phyloP scores from a whole-genome alignment of 1,284 basidiomycete genomes.

The Ceratobasidium sp. region DNA sequence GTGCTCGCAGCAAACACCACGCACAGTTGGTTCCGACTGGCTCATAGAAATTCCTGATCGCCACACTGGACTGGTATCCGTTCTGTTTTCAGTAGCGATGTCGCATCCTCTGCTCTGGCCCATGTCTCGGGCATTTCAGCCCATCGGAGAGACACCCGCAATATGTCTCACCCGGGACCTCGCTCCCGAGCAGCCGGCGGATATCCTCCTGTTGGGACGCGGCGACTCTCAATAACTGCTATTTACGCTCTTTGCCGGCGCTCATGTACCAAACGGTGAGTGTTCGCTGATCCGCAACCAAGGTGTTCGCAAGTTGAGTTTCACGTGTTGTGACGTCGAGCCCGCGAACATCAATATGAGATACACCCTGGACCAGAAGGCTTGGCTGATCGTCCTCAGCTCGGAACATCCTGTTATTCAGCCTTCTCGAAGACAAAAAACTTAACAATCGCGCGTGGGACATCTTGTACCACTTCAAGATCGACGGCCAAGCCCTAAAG shows the following conservation, averaged over 20 bases:
- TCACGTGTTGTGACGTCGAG: slow-evolving; percentile 63
- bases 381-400: too few species aligned
- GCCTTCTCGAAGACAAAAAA: neutral
- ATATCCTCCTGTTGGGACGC: slow-evolving; percentile 62
- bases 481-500: neutral
- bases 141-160: slow-evolving; percentile 64
- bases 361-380: slow-evolving; percentile 48
- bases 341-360: neutral
- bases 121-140: slow-evolving; percentile 38
- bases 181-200: slow-evolving; percentile 56
- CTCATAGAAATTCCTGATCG: too few species aligned
- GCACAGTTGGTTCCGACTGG: too few species aligned
- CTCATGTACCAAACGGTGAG: slow-evolving; percentile 31
- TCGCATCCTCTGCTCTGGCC: slow-evolving; percentile 16
- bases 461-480: slow-evolving; percentile 29
- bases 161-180: slow-evolving; percentile 59
- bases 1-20: too few species aligned
- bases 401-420: slow-evolving; percentile 1
- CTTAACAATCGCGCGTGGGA: neutral
- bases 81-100: too few species aligned
- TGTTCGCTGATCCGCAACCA: slow-evolving; percentile 42
- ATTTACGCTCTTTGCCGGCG: slow-evolving; percentile 60
- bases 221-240: slow-evolving; percentile 65
- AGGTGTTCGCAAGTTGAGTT: slow-evolving; percentile 57
- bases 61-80: too few species aligned